A percentile compares a stretch with the other conserved stretches of the same genome.
These are phyloP conservation scores for Teratosphaeria viscida DNA, from an alignment of 2,329 filamentous ascomycete species.

Conservation along the genomic window DNA sequence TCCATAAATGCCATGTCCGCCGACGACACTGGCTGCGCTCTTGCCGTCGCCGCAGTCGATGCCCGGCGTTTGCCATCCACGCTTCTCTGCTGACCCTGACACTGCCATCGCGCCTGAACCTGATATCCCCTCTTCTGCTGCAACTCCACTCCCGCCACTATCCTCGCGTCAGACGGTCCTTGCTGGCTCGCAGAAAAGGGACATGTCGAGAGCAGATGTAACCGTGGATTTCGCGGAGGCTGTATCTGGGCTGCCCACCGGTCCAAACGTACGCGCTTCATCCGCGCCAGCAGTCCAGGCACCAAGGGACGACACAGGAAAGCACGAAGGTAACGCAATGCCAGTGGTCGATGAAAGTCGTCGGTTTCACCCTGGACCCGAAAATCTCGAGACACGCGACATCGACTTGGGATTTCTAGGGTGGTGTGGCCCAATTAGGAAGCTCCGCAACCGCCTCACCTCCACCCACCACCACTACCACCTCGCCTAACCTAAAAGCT, in stretches of 20 bases:
- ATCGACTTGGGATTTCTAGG: not conserved
- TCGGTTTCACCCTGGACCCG: not conserved
- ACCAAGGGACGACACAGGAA: not conserved
- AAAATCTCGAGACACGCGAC: slow-evolving; percentile 1
- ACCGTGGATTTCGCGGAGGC: slow-evolving; percentile 38
- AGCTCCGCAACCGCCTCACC: slow-evolving; percentile 1
- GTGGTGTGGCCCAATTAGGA: not conserved
- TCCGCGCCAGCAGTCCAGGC: slow-evolving; percentile 7
- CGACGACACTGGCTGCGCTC: slow-evolving; percentile 7
- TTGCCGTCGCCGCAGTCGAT: slow-evolving; percentile 16
- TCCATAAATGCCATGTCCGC: not conserved
- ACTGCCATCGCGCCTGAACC: slow-evolving; percentile 10
- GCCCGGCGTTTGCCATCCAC: slow-evolving; percentile 6
- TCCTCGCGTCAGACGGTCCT: slow-evolving; percentile 2
- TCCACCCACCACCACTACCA: slow-evolving; percentile 11
- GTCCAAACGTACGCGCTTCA: slow-evolving; percentile 43
- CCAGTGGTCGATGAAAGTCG: not conserved
- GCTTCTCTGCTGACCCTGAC: slow-evolving; percentile 7
- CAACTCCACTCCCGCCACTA: slow-evolving; percentile 8
- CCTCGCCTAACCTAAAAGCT: slow-evolving; percentile 4
- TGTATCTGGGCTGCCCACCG: slow-evolving; percentile 52
- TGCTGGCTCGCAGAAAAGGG: slow-evolving; percentile 9
- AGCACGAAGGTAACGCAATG: not conserved
- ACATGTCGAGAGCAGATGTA: slow-evolving; percentile 17
- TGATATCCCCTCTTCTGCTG: slow-evolving; percentile 9